Evolutionary conservation across 257 asterid genomes (phyloP).

Genomic region (Perilla frutescens): DNA sequence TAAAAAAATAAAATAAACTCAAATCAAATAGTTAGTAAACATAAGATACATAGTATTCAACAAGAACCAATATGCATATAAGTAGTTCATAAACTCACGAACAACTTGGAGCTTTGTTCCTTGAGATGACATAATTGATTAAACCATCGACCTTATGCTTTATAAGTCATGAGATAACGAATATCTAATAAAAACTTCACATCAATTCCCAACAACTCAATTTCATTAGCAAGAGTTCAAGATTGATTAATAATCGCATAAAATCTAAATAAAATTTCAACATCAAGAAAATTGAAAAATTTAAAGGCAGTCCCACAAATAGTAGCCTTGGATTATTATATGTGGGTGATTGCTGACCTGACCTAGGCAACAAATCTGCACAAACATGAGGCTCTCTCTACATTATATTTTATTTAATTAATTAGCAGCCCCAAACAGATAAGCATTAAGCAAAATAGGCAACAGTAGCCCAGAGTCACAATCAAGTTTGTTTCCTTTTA

Average conservation of each 20-base stretch:
- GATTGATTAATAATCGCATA: not conserved
- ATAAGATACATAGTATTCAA: too few species aligned
- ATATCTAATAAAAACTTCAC: too few species aligned
- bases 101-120: too few species aligned
- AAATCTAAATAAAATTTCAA: constrained; percentile 4
- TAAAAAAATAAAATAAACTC: too few species aligned
- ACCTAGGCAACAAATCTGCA: constrained; percentile 22
- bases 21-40: too few species aligned
- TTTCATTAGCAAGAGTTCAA: not conserved
- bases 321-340: constrained; percentile 28
- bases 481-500: constrained; percentile 41
- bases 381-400: constrained; percentile 21
- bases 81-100: too few species aligned
- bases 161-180: too few species aligned
- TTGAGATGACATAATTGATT: too few species aligned
- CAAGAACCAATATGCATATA: too few species aligned
- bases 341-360: constrained; percentile 36
- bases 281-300: constrained; percentile 2
- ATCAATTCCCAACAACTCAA: not conserved
- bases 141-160: too few species aligned
- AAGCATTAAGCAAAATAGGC: constrained; percentile 2
- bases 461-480: constrained; percentile 28
- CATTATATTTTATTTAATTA: constrained; percentile 10
- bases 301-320: constrained; percentile 29
- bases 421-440: constrained; percentile 37